Evolutionary conservation across 257 asterid species (phyloP).

Genomic region (Solanum paucissectum): DNA sequence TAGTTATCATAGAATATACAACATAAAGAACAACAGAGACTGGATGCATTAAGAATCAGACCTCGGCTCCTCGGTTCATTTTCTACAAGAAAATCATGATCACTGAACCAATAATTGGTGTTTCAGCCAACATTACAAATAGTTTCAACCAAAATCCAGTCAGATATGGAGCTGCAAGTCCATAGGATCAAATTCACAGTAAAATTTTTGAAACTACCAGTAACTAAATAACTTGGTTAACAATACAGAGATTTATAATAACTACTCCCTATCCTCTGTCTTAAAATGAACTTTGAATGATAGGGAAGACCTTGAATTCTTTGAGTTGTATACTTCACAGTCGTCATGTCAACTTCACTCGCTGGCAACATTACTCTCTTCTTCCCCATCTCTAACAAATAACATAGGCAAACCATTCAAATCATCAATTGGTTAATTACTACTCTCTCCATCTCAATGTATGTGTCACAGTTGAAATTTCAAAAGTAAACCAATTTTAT

Average conservation of each 20-base stretch:
- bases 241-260: neutral
- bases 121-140: slow-evolving; percentile 53
- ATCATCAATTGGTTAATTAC: neutral
- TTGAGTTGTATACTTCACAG: slow-evolving; percentile 48
- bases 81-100: slow-evolving; percentile 41
- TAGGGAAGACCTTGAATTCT: slow-evolving; percentile 43
- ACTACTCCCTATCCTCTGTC: neutral
- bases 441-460: neutral
- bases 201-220: neutral
- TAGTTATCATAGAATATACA: neutral
- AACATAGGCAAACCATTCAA: neutral
- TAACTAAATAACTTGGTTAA: neutral
- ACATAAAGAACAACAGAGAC: neutral
- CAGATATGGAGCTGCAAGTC: slow-evolving; percentile 78
- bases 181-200: neutral
- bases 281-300: neutral
- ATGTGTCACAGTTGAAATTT: neutral
- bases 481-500: no score
- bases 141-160: slow-evolving; percentile 62
- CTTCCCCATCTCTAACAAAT: slow-evolving; percentile 38
- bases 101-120: slow-evolving; percentile 55
- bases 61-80: slow-evolving; percentile 59
- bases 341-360: slow-evolving; percentile 51
- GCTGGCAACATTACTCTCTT: slow-evolving; percentile 79
- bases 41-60: neutral